phyloP scores from a whole-genome alignment of 345 rosid species.

The Alliaria petiolata region DNA sequence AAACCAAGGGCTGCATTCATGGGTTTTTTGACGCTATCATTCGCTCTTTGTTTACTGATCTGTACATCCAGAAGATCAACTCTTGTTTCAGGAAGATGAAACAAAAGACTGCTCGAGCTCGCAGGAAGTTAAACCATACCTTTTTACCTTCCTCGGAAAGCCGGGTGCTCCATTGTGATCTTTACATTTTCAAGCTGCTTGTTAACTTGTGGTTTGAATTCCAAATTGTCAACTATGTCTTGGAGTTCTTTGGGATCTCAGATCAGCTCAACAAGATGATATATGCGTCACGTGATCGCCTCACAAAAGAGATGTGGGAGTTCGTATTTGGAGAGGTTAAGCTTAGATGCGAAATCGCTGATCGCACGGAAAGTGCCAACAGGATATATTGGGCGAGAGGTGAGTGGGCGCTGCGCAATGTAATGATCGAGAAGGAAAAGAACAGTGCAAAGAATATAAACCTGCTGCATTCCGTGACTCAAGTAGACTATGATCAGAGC shows the following conservation, averaged over 20 bases:
- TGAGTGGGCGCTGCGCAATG: slow-evolving; percentile 32
- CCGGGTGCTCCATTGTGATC: not conserved
- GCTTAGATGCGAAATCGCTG: slow-evolving; percentile 27
- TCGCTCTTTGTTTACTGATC: too few species aligned
- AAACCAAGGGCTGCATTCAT: not conserved
- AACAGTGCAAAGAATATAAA: fast-evolving
- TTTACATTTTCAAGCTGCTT: not conserved
- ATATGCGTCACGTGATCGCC: slow-evolving; percentile 28
- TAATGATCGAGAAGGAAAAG: fast-evolving
- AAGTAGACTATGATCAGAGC: slow-evolving; percentile 32
- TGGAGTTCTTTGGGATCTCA: slow-evolving; percentile 16
- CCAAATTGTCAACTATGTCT: not conserved
- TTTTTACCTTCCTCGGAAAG: fast-evolving
- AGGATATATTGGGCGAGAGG: slow-evolving; percentile 38
- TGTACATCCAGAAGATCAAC: not conserved
- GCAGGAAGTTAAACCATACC: not conserved
- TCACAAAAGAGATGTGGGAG: slow-evolving; percentile 39
- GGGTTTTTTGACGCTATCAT: not conserved
- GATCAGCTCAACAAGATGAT: slow-evolving; percentile 26
- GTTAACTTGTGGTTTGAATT: not conserved
- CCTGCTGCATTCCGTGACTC: slow-evolving; percentile 27
- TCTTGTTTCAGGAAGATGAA: not conserved
- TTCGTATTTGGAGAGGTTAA: slow-evolving; percentile 37
- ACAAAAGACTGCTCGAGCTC: not conserved
- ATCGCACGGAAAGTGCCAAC: slow-evolving; percentile 31